Evolutionary conservation across 2,329 filamentous ascomycete genomes (phyloP).

Genomic region (Pestalotiopsis sp.): DNA sequence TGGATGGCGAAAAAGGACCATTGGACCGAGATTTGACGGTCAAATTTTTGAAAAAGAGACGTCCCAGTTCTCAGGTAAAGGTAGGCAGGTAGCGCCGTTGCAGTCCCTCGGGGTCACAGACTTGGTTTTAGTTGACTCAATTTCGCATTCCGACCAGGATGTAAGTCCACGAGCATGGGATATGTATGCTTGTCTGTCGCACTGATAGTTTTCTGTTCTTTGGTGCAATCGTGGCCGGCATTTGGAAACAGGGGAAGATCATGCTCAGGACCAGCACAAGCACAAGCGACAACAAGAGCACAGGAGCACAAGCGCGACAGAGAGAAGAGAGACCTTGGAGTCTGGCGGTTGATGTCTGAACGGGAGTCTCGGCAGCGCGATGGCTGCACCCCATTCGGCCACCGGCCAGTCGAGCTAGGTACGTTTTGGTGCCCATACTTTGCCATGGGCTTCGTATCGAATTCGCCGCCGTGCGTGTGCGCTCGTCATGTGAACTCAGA

Average conservation of each 20-base stretch:
- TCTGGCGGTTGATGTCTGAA: neutral
- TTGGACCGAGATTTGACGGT: conserved; percentile 6
- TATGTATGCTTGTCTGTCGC: neutral
- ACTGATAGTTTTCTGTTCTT: neutral
- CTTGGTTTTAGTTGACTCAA: neutral
- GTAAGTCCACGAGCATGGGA: neutral
- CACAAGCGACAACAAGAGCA: neutral
- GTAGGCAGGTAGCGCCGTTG: neutral
- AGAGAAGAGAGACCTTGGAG: neutral
- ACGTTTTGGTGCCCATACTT: neutral
- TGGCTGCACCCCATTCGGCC: neutral
- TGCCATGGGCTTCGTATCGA: neutral
- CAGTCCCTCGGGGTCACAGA: neutral
- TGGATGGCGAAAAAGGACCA: neutral
- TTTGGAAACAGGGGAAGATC: neutral
- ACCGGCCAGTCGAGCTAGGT: neutral
- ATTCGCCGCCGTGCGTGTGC: neutral
- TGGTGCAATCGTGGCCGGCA: neutral
- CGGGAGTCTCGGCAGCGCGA: neutral
- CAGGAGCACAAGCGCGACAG: neutral
- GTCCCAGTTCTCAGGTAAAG: neutral
- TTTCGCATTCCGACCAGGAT: neutral
- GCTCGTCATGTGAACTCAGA: neutral
- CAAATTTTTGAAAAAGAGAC: neutral
- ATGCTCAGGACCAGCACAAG: neutral